Evolutionary conservation across 2,329 filamentous ascomycete species (phyloP), one percentile per base, ranked within the genome.

Genomic region (Rosellinia necatrix): DNA sequence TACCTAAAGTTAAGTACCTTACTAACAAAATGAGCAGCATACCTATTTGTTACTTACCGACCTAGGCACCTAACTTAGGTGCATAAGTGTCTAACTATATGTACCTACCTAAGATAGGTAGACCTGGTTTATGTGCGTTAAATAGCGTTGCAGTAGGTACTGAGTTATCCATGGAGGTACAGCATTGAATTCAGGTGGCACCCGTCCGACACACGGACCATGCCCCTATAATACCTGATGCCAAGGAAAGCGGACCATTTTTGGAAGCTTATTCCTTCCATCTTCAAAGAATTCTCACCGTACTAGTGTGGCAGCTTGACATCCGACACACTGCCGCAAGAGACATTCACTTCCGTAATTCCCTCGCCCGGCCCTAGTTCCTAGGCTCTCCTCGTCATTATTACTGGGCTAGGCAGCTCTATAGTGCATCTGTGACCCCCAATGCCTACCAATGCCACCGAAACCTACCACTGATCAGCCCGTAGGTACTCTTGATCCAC

Each of bases 251-350:
- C 6, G 35, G n/a, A 15, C 49, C 49, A 43, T 42, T 53, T 44
- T 35, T 47, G 49, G 47, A 51, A 48, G 53, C 49, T 49, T 53
- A 53, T 49, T 53, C 40, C 47, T 37, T 47, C 34, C n/a, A n/a
- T n/a, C 37, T 43, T 50, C 38, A n/a, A 43, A 35, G 24, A 47
- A 48, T 34, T 50, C 49, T 49, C 24, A 40, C 54, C 43, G 38
- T 57, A 46, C 43, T 41, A 35, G 19, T 50, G 22, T 15, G 32
- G 32, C 13, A 17, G 32, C 32, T 35, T 35, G 48, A 21, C 29
- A 17, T 21, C 47, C 42, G 29, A 42, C 35, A 35, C 29, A 25
- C 29, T 15, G 38, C 40, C 29, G 24, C 40, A 47, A n/a, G n/a
- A 47, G 12, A 22, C 46, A 24, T 50, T 22, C 38, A 49, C 25